Evolutionary conservation across 805 yeast species (phyloP).

Genomic region (Komagataella ulmi): DNA sequence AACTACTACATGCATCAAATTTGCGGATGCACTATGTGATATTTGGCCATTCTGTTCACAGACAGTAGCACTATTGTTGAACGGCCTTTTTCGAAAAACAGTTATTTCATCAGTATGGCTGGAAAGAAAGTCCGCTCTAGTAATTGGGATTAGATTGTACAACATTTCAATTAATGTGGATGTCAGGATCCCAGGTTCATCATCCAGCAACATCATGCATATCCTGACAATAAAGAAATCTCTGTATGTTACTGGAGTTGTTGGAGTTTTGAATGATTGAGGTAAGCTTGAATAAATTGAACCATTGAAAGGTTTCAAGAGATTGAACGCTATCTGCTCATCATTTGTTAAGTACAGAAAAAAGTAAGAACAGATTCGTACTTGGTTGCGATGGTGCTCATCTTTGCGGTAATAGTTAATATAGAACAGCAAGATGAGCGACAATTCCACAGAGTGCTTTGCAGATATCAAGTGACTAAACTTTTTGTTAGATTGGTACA

Average conservation of each 20-base stretch:
- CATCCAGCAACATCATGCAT: slow-evolving; percentile 24
- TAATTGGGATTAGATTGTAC: slow-evolving; percentile 40
- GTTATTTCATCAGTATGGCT: background rate
- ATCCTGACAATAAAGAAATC: slow-evolving; percentile 50
- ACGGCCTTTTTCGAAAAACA: background rate
- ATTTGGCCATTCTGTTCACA: slow-evolving; percentile 5
- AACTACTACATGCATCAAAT: slow-evolving; percentile 28
- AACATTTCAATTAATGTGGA: slow-evolving; percentile 44
- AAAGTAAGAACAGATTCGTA: slow-evolving; percentile 38
- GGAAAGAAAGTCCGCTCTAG: background rate
- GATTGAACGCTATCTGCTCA: slow-evolving; percentile 19
- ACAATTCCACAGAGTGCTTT: slow-evolving; percentile 37
- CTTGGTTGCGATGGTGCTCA: slow-evolving; percentile 24
- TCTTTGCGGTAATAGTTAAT: slow-evolving; percentile 32
- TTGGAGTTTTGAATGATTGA: slow-evolving; percentile 25
- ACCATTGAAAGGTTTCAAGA: slow-evolving; percentile 31
- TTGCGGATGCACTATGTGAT: slow-evolving; percentile 35
- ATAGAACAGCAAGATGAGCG: slow-evolving; percentile 42
- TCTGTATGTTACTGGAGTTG: slow-evolving; percentile 36
- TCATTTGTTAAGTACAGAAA: slow-evolving; percentile 32
- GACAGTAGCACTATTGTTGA: background rate
- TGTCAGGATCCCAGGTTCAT: slow-evolving; percentile 21
- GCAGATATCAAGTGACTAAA: slow-evolving; percentile 33
- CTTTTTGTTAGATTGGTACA: slow-evolving; percentile 55
- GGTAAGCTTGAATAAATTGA: slow-evolving; percentile 38